Percentiles rank a stretch among this genome's conserved stretches.
phyloP scores from a whole-genome alignment of 2,329 filamentous ascomycete species.

The Colletotrichum caudatum region DNA sequence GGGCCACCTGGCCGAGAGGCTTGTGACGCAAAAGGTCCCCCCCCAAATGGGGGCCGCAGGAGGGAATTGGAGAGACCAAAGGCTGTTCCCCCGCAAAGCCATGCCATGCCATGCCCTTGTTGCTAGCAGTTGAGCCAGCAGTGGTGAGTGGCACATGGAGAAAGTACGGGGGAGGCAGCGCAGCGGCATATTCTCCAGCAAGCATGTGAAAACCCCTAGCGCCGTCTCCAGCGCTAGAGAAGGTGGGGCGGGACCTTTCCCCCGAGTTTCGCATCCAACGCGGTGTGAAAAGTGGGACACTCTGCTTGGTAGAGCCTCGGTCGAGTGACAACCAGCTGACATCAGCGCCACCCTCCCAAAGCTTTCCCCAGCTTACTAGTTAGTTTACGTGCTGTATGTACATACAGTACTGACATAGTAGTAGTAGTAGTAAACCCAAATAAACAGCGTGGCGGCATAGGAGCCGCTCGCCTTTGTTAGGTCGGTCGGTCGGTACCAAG shows the following conservation, averaged over 20 bases:
- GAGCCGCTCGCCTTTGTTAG: slow-evolving; percentile 3
- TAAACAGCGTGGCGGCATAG: slow-evolving; percentile 18
- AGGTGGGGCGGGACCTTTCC: slow-evolving; percentile 10
- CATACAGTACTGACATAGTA: no score
- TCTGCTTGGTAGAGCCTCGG: slow-evolving; percentile 33
- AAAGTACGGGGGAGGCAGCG: slow-evolving; percentile 32
- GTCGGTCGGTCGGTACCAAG: slow-evolving; percentile 11
- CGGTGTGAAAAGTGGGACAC: slow-evolving; percentile 26
- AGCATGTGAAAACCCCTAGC: slow-evolving; percentile 38
- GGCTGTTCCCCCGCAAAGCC: slow-evolving; percentile 30
- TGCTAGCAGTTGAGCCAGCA: not conserved
- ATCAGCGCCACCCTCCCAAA: slow-evolving; percentile 31
- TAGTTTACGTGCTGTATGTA: no score
- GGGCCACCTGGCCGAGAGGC: slow-evolving; percentile 27
- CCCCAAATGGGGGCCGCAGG: not conserved
- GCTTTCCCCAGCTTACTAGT: slow-evolving; percentile 7
- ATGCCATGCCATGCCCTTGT: not conserved
- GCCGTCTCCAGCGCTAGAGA: not conserved
- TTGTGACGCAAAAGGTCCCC: slow-evolving; percentile 34
- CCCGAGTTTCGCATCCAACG: slow-evolving; percentile 35
- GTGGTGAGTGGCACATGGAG: not conserved
- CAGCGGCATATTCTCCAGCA: slow-evolving; percentile 17
- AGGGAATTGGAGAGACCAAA: slow-evolving; percentile 7
- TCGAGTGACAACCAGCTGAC: slow-evolving; percentile 37
- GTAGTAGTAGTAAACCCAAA: not conserved